Evolutionary conservation across 176 grass and related monocot species (phyloP).

Genomic region (Avena eriantha): DNA sequence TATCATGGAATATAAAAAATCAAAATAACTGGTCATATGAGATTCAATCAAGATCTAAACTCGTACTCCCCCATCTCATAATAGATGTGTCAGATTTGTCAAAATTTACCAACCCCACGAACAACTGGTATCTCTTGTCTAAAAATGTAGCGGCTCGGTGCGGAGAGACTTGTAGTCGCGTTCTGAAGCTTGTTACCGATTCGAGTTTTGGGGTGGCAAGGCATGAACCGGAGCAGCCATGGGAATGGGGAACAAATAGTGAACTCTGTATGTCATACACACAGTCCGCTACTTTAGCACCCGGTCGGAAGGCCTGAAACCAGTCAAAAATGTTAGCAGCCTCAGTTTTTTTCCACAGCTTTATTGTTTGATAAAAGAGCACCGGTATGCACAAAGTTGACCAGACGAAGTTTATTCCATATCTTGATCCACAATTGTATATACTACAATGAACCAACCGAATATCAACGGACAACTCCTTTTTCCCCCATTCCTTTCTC

Average conservation of each 20-base stretch:
- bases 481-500: neutral
- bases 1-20: too few relatives aligned
- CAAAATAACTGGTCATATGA: too few relatives aligned
- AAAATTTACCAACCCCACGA: too few relatives aligned
- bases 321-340: too few relatives aligned
- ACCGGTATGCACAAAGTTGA: conserved; percentile 25
- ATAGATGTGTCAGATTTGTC: too few relatives aligned
- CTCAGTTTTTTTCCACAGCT: neutral
- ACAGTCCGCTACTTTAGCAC: neutral
- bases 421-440: neutral
- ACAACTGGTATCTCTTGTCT: too few relatives aligned
- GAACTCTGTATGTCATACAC: neutral
- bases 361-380: conserved; percentile 3
- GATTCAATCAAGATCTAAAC: too few relatives aligned
- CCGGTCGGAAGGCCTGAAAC: neutral
- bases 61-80: too few relatives aligned
- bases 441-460: conserved; percentile 35
- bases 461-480: neutral
- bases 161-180: too few relatives aligned
- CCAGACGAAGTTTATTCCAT: conserved; percentile 28
- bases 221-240: neutral
- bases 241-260: neutral
- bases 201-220: neutral
- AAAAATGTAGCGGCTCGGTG: too few relatives aligned
- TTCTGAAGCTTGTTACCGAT: too few relatives aligned